Evolutionary conservation across 768 basidiomycete genomes (phyloP).

Genomic region (Leccinum boreale): DNA sequence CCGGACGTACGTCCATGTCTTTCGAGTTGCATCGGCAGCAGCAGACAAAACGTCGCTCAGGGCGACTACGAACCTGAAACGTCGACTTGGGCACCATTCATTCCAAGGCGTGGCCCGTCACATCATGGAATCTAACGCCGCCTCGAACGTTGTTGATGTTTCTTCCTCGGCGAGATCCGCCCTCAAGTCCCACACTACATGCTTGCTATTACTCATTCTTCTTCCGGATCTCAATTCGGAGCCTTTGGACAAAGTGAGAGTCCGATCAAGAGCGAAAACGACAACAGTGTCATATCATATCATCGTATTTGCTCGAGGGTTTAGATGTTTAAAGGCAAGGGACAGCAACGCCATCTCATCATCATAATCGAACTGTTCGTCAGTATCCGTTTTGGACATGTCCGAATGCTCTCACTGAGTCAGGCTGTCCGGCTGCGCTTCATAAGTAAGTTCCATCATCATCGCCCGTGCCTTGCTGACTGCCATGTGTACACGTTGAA

Average conservation of each 20-base stretch:
- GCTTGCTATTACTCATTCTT: neutral
- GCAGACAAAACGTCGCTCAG: neutral
- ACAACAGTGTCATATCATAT: neutral
- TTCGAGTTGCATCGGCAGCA: slow-evolving; percentile 6
- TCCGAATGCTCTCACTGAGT: slow-evolving; percentile 6
- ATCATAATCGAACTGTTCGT: slow-evolving; percentile 17
- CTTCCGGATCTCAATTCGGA: slow-evolving; percentile 25
- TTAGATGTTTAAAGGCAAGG: neutral
- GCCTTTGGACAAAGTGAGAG: slow-evolving; percentile 16
- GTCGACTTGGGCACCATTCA: slow-evolving; percentile 1
- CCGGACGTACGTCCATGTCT: neutral
- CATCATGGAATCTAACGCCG: slow-evolving; percentile 15
- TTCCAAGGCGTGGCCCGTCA: neutral
- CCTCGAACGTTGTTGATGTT: slow-evolving; percentile 7
- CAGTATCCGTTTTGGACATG: slow-evolving; percentile 3
- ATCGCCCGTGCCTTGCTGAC: slow-evolving; percentile 18
- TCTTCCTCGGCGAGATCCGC: slow-evolving; percentile 25
- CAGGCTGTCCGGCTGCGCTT: neutral
- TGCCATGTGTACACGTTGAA: slow-evolving; percentile 6
- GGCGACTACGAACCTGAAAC: slow-evolving; percentile 15
- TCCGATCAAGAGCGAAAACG: slow-evolving; percentile 14
- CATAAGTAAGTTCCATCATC: neutral
- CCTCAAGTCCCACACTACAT: slow-evolving; percentile 18
- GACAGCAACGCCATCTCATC: slow-evolving; percentile 14
- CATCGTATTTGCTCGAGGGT: slow-evolving; percentile 9